Base-by-base conservation (phyloP, 2,329 filamentous ascomycete species). In the Ophiognomonia clavigignenti-juglandacearum region DNA sequence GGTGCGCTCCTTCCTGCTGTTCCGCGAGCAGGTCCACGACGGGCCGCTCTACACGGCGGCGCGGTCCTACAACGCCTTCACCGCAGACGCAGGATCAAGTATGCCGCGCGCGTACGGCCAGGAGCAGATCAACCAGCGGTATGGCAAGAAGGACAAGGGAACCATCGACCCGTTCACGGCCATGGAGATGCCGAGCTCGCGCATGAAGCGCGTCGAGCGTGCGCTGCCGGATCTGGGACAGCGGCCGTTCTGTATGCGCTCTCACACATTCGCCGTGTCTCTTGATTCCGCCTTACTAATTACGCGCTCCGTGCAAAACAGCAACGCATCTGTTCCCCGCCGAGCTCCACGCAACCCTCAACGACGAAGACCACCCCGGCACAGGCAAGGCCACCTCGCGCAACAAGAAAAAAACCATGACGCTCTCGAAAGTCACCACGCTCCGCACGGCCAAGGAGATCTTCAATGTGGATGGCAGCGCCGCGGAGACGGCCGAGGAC, bases 111-210 rank as follows among this genome's bases (percentile, higher is more conserved):
- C 63, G 13, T 81, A 82, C 62, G 76, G 76, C 54, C 77, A 78
- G 57, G 69, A 74, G n/a, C 78, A 82, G 62, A 64, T 74, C 58
- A 81, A 81, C 62, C 71, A 73, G 53, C 73, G 71, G 45, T 82
- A 75, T 63, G 74, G 71, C 51, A 63, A 74, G 55, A 73, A 71
- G 60, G 79, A 67, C 63, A 76, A 74, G 56, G 77, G 77, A 31
- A 77, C 73, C 11, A 56, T 75, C 41, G 77, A 82, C 59, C 76
- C 78, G 18, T 82, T 82, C 60, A 72, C 68, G n/a, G 68, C 74
- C 34, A 71, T 81, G 47, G 76, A 75, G n/a, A 74, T 73, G 50
- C 81, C 79, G 64, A 77, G 74, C 36, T 71, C 79, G 55, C 71
- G 71, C 48, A 80, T 81, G 57, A 64, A 70, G 29, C 69, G 70